Evolutionary conservation across 495 filamentous ascomycete genomes (phyloP).

Genomic region (Neurospora sp.): DNA sequence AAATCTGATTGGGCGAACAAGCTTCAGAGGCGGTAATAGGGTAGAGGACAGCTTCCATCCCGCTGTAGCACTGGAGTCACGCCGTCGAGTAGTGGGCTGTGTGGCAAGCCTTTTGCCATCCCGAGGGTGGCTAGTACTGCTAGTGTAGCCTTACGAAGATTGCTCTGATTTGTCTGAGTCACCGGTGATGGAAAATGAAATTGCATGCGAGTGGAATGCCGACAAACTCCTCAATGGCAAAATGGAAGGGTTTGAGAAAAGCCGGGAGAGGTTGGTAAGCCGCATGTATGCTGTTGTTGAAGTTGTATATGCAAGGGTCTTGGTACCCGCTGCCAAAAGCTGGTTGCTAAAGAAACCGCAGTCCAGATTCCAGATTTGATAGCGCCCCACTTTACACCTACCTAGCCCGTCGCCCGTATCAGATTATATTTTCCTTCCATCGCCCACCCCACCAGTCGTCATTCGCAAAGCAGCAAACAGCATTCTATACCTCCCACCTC

Average conservation of each 20-base stretch:
- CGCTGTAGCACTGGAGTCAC: neutral
- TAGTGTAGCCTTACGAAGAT: neutral
- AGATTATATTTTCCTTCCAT: conserved; percentile 1
- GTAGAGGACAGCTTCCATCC: neutral
- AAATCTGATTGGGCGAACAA: neutral
- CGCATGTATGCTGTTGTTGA: neutral
- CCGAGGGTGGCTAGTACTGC: neutral
- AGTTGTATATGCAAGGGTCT: neutral
- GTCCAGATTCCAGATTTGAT: neutral
- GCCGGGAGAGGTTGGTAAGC: neutral
- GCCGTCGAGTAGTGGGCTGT: neutral
- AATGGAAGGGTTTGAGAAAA: neutral
- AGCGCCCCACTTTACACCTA: neutral
- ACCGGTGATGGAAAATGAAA: neutral
- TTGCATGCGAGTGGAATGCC: neutral
- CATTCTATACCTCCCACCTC: neutral
- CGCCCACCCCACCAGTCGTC: conserved; percentile 3
- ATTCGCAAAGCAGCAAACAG: conserved; percentile 8
- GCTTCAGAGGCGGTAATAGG: neutral
- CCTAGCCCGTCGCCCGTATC: neutral
- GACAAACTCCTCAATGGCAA: neutral
- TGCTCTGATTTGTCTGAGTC: neutral
- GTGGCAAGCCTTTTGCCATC: neutral
- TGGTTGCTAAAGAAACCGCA: neutral
- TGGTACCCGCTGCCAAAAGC: neutral